Evolutionary conservation across 441 rosid genomes (phyloP), one percentile per base, ranked within the genome.

Genomic region (Pelargonium australe): DNA sequence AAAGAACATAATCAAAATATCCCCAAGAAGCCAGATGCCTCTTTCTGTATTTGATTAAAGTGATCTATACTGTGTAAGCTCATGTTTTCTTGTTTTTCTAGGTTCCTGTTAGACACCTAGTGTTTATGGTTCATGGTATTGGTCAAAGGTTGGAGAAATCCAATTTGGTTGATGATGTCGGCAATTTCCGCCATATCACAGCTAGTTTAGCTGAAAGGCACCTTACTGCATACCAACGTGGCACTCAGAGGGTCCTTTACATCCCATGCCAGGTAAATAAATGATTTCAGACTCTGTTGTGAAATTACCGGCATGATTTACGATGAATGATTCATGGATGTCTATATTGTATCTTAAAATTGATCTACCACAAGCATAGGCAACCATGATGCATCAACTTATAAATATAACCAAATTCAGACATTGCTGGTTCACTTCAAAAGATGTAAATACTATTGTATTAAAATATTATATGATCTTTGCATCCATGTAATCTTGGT

Each of bases 71-170:
- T 28, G 34, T 4, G 34, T 28, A 28, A 28, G 34, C 34, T 28
- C 34, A 28, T 28, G 19, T 53, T 28, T 28, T 28, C 34, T 73
- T 67, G 63, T 70, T 77, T 67, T 58, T 83, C 23, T 71, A 95
- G 99, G 97, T 95, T 80, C 95, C 99, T 79, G 98, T 92, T 73
- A 84, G 85, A 44, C 99, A 95, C 81, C 78, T 95, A 63, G 99
- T 95, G 63, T 95, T 95, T 78, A 95, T 95, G 99, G 95, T 95
- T 72, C 99, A 92, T 72, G 97, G 99, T 75, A 92, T 95, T 70
- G 99, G 99, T 69, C 99, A 95, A 80, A 85, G 96, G 85, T 84
- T 87, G 78, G 98, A 92, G 81, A 95, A 95, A 73, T 95, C 98
- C 66, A 95, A 90, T 78, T 85, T 95, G 87, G 97, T 92, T 66